Evolutionary conservation across 345 rosid genomes (phyloP), one percentile per base, ranked within the genome.

Genomic region (Camelina hispida): DNA sequence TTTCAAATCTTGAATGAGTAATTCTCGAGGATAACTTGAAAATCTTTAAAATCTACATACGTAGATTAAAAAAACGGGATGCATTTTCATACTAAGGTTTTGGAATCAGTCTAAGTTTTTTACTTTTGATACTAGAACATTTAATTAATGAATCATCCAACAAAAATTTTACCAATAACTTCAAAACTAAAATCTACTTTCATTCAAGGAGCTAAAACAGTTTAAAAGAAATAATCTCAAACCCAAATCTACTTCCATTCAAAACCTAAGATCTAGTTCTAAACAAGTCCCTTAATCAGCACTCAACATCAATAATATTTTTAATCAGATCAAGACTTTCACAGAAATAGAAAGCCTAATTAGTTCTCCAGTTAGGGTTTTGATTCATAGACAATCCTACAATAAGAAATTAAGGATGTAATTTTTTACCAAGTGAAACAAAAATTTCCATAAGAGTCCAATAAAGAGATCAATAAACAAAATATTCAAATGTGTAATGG

Each of bases 291-390:
- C 18, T 51, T 68, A 32, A 61, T 52, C n/a, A 10, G 25, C 50
- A 52, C 9, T 46, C 23, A 50, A 48, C 7, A 57, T 47, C 50
- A 17, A 48, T 40, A 6, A 7, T 18, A 2, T n/a, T 11, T 3
- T 38, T 9, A 2, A 56, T 20, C n/a, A 22, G 51, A 58, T 18
- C 35, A 60, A 43, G 16, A 43, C 48, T 43, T 18, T 61, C 48
- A 61, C 32, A 43, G 9, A 63, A 22, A 46, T 47, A 11, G 56
- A 62, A 69, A 47, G 34, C 28, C 60, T 18, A 62, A 40, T 18
- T 42, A n/a, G 34, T 52, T 61, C 37, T 43, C 57, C 58, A 69
- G 17, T 63, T 77, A 77, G 80, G 72, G 80, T 63, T 77, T 77
- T 63, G 52, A 55, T 38, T 13, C 18, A 54, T 13, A 43, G 43